Percentiles rank a stretch among this genome's conserved stretches.
These are phyloP conservation scores for Aspergillus bridgeri DNA, from an alignment of 495 filamentous ascomycete genomes.

Conservation along the genomic window DNA sequence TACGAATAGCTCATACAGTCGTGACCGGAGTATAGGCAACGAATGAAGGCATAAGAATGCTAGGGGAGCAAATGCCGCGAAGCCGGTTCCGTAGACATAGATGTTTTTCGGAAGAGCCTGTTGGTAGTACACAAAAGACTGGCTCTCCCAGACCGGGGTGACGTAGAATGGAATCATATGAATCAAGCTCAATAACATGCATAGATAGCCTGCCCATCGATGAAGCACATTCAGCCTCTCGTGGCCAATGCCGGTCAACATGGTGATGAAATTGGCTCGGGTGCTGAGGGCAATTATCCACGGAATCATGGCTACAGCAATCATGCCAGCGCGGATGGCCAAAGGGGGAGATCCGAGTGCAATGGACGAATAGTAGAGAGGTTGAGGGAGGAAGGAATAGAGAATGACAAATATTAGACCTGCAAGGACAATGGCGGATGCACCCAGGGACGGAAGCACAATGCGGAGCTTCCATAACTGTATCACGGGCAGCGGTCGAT, in stretches of 20 bases:
- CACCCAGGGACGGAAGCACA: conserved; percentile 71
- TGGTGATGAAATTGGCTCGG: conserved; percentile 82
- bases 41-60: conserved; percentile 80
- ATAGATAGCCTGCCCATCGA: conserved; percentile 88
- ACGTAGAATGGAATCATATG: conserved; percentile 90
- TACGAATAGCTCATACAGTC: conserved; percentile 81
- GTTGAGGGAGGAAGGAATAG: conserved; percentile 82
- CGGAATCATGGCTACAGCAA: conserved; percentile 87
- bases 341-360: conserved; percentile 82
- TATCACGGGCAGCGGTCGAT: conserved; percentile 71
- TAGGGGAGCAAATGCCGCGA: conserved; percentile 81
- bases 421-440: conserved; percentile 60
- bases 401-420: conserved; percentile 68
- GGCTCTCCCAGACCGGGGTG: conserved; percentile 78
- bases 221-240: conserved; percentile 92
- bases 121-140: conserved; percentile 62
- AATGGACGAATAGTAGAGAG: conserved; percentile 80
- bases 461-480: conserved; percentile 59
- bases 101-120: conserved; percentile 57
- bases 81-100: conserved; percentile 81
- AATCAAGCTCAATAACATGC: conserved; percentile 74
- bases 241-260: conserved; percentile 87
- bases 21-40: conserved; percentile 59
- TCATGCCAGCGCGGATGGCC: conserved; percentile 88
- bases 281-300: conserved; percentile 89